Percentiles rank a stretch among this genome's conserved stretches.
phyloP scores from a whole-genome alignment of 106 monocot genomes.

The Ottelia alismoides region DNA sequence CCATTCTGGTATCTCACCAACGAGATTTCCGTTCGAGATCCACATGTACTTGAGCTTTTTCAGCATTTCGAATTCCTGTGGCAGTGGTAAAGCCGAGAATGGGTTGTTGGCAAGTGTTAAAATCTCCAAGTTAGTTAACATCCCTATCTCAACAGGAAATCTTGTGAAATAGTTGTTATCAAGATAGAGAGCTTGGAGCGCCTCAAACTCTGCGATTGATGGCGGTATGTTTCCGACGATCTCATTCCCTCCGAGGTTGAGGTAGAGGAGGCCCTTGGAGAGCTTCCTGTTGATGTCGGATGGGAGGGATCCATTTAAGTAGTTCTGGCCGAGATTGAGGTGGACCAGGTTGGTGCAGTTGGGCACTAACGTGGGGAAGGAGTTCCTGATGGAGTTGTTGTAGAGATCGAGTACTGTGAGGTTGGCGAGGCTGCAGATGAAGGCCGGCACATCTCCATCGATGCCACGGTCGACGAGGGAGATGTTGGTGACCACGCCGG shows the following conservation, averaged over 20 bases:
- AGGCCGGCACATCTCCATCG: slow-evolving; percentile 19
- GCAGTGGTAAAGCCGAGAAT: slow-evolving; percentile 25
- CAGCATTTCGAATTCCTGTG: slow-evolving; percentile 33
- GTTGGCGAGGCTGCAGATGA: slow-evolving; percentile 34
- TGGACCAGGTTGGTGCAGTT: slow-evolving; percentile 29
- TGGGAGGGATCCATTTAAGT: slow-evolving; percentile 38
- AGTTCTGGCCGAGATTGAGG: slow-evolving; percentile 50
- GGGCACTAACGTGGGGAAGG: slow-evolving; percentile 38
- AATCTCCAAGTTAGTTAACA: slow-evolving; percentile 16
- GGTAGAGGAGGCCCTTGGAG: neutral
- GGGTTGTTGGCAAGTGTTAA: slow-evolving; percentile 34
- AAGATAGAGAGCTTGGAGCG: slow-evolving; percentile 16
- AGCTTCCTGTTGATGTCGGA: neutral
- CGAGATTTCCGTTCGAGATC: slow-evolving; percentile 20
- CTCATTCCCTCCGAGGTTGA: slow-evolving; percentile 33
- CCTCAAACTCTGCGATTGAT: slow-evolving; percentile 14
- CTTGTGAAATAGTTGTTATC: slow-evolving; percentile 53
- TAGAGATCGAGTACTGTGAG: slow-evolving; percentile 38
- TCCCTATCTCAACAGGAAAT: slow-evolving; percentile 28
- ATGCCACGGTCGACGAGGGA: neutral
- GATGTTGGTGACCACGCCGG: neutral
- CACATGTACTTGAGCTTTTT: slow-evolving; percentile 20
- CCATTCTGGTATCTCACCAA: slow-evolving; percentile 10
- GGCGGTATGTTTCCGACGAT: slow-evolving; percentile 46
- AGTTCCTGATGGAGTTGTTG: slow-evolving; percentile 33